Conservation (phyloP, 768 basidiomycete genomes). For the Boletus rubropictus region DNA sequence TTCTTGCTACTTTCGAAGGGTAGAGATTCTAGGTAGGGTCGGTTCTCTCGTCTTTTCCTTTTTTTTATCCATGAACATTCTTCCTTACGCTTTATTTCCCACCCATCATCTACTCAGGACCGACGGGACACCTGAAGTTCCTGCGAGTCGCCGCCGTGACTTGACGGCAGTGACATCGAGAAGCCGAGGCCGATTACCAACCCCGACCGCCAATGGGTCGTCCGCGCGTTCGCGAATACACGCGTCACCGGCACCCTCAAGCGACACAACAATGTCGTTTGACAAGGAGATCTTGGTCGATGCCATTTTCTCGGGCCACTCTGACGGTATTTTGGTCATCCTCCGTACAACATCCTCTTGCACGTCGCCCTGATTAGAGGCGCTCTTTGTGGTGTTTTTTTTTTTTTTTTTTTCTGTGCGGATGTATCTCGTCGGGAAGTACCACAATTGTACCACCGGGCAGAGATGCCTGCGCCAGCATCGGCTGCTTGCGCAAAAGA, state of each 20-base stretch:
- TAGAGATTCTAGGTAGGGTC: conserved; percentile 49
- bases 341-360: conserved; percentile 44
- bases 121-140: conserved; percentile 24
- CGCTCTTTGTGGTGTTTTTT: background rate
- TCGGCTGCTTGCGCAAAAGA: too few relatives aligned
- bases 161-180: conserved; percentile 15
- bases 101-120: conserved; percentile 12
- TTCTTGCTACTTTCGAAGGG: conserved; percentile 55
- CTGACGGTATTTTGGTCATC: conserved; percentile 79
- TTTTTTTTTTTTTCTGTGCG: background rate
- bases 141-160: conserved; percentile 30
- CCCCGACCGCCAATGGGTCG: background rate
- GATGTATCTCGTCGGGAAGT: background rate
- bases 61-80: background rate
- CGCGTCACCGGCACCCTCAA: background rate
- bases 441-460: conserved; percentile 1
- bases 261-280: background rate
- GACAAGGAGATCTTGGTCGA: conserved; percentile 52
- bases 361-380: background rate
- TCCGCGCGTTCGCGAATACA: conserved; percentile 10
- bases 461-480: too few relatives aligned
- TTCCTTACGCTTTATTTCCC: conserved; percentile 5
- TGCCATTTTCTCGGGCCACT: conserved; percentile 81
- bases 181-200: conserved; percentile 10
- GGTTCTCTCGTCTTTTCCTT: background rate